A percentile compares a stretch with the other conserved stretches of the same genome.
phyloP scores from a whole-genome alignment of 2,329 filamentous ascomycete species.

The Epichloe gansuensis region DNA sequence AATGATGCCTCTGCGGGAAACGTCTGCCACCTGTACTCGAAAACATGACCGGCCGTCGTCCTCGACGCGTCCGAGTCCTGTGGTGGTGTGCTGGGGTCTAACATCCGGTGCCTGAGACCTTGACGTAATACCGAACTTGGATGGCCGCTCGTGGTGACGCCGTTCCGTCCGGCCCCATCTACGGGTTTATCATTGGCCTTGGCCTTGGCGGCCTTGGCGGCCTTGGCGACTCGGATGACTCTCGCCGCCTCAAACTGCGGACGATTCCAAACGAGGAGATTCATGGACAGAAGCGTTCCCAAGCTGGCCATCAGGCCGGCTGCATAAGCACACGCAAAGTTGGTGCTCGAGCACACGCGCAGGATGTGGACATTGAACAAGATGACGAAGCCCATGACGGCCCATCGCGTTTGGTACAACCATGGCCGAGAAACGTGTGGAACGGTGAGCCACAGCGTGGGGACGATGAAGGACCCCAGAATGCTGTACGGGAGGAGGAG shows the following conservation, averaged over 20 bases:
- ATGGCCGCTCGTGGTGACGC: not conserved
- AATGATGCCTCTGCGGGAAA: slow-evolving; percentile 41
- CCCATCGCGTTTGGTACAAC: slow-evolving; percentile 37
- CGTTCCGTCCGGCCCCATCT: not conserved
- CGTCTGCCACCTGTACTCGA: slow-evolving; percentile 47
- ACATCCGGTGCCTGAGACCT: slow-evolving; percentile 11
- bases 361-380: slow-evolving; percentile 32
- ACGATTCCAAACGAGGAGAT: slow-evolving; percentile 39
- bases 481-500: slow-evolving; percentile 41
- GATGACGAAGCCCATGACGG: slow-evolving; percentile 32
- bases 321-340: slow-evolving; percentile 38
- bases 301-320: slow-evolving; percentile 38
- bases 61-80: not conserved
- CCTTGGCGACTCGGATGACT: slow-evolving; percentile 22
- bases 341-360: slow-evolving; percentile 33
- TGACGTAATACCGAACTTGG: slow-evolving; percentile 1
- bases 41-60: slow-evolving; percentile 12
- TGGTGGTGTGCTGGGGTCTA: not conserved
- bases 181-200: not conserved
- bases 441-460: slow-evolving; percentile 42
- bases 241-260: slow-evolving; percentile 47
- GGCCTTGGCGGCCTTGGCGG: not conserved
- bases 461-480: slow-evolving; percentile 34
- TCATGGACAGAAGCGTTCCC: slow-evolving; percentile 36
- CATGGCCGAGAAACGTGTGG: slow-evolving; percentile 39